Evolutionary conservation across 2,329 filamentous ascomycete genomes (phyloP).

Genomic region (Colletotrichum salicis): DNA sequence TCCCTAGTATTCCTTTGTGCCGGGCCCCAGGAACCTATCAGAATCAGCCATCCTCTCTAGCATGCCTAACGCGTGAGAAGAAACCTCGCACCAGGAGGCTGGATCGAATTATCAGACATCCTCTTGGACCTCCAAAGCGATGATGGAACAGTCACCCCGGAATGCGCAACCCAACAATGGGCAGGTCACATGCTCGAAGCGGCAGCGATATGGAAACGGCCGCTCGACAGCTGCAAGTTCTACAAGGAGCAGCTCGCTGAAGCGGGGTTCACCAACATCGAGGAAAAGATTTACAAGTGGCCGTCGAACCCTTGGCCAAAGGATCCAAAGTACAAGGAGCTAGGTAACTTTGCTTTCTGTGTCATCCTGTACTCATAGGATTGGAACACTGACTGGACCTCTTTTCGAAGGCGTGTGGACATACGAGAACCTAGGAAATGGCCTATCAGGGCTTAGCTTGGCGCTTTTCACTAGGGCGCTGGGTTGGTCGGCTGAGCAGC

Average conservation of each 20-base stretch:
- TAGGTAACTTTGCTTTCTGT: too few species aligned
- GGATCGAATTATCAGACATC: slow-evolving; percentile 56
- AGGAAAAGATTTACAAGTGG: slow-evolving; percentile 59
- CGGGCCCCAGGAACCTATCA: too few species aligned
- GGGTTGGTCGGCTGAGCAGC: slow-evolving; percentile 47
- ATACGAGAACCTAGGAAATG: slow-evolving; percentile 46
- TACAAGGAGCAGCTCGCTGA: slow-evolving; percentile 55
- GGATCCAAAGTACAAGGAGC: slow-evolving; percentile 61
- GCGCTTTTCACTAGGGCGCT: slow-evolving; percentile 48
- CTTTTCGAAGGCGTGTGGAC: slow-evolving; percentile 39
- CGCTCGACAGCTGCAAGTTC: slow-evolving; percentile 41
- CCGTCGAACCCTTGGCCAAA: slow-evolving; percentile 64
- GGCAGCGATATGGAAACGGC: slow-evolving; percentile 43
- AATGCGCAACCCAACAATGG: slow-evolving; percentile 47
- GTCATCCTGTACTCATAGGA: too few species aligned
- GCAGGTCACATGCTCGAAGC: slow-evolving; percentile 44
- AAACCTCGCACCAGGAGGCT: slow-evolving; percentile 54
- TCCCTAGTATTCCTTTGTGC: too few species aligned
- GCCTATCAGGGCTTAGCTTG: slow-evolving; percentile 49
- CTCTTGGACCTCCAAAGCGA: slow-evolving; percentile 51
- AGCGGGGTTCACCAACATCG: slow-evolving; percentile 64
- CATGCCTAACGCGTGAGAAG: too few species aligned
- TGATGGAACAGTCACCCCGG: slow-evolving; percentile 49
- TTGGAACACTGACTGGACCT: background rate
- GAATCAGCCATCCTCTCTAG: too few species aligned